Base-by-base conservation (phyloP, 805 yeast genomes). In the Zygotorulaspora danielsina region DNA sequence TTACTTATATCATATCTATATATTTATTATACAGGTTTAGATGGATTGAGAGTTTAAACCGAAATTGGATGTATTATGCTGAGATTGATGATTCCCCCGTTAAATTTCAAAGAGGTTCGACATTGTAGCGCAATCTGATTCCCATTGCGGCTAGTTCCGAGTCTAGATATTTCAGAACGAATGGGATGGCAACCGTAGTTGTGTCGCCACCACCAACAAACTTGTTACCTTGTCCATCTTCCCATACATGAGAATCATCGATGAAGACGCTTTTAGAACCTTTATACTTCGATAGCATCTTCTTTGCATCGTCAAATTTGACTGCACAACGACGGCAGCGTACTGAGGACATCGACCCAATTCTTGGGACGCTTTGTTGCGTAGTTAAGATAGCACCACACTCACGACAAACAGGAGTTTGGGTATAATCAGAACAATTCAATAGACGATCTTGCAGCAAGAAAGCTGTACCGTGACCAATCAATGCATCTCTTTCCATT, bases 401-500 rank as follows among this genome's bases (percentile, higher is more conserved):
- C 34, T 80, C 75, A 54, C 93, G 85, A 68, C 98, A 93, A 34
- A 93, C 66, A 4, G 93, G 68, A 0, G 96, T 79, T 61, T 89
- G 96, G 0, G 97, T 79, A 69, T 93, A 93, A 65, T 93, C 98
- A 6, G 95, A 84, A 60, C 96, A 88, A 68, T 93, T 93, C 61
- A 93, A 73, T 59, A 93, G 72, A 67, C 98, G 81, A 64, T 93
- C 98, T 66, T 90, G 97, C 52, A 93, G 71, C 55, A 93, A 69
- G 78, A 77, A 93, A 1, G 98, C 88, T 5, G 98, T 84, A 67
- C 98, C 98, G 61, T 93, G 98, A 44, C 97, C 98, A 64, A 93
- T 88, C 55, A 93, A 72, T 2, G 98, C 98, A 75, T 93, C 98
- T 70, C 98, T 84, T 70, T 93, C 98, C 98, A 93, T 93, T 67